Evolutionary conservation across 805 yeast species (phyloP), one percentile per base, ranked within the genome.

Genomic region (Metschnikowia kofuensis): DNA sequence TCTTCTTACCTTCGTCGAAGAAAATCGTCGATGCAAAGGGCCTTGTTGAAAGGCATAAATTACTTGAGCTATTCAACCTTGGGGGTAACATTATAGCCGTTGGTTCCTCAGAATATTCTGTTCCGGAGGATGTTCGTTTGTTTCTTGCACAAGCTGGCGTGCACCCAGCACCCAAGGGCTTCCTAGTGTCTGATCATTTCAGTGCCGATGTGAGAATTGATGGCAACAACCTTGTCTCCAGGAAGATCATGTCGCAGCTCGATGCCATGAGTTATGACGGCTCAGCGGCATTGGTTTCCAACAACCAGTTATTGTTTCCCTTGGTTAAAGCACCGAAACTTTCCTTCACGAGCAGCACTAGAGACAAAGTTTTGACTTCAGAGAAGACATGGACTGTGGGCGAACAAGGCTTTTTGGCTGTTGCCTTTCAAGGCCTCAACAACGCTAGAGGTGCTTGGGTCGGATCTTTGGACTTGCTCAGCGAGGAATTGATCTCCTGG

Each of bases 121-220:
- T 64, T 4, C 76, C 76, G 6, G 76, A 72, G 14, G 67, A 63
- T 21, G 68, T 86, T 32, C 80, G 89, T 51, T 70, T 78, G 2
- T 84, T 86, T 59, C 77, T 89, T 55, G 80, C 83, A 59, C 89
- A 91, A 63, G 68, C 91, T 55, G 99, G 97, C 31, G 83, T 94
- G 44, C 80, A 75, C 59, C 87, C 97, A 49, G 79, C 94, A 42
- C 95, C 96, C 50, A 86, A 82, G 62, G 84, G 82, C 44, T 83
- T 80, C 64, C 65, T 72, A 46, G 69, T 85, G 39, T 65, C 76
- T 7, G 96, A 90, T 65, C 84, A 86, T 65, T 89, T 89, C 69
- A 62, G 66, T 49, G 57, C 59, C 28, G 66, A 58, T 47, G 52
- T 80, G 65, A 56, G 61, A 61, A 54, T 67, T 31, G 60, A 66